Base-by-base conservation (phyloP, 192 early-diverging fungal genomes). In the Backusella macrospora region DNA sequence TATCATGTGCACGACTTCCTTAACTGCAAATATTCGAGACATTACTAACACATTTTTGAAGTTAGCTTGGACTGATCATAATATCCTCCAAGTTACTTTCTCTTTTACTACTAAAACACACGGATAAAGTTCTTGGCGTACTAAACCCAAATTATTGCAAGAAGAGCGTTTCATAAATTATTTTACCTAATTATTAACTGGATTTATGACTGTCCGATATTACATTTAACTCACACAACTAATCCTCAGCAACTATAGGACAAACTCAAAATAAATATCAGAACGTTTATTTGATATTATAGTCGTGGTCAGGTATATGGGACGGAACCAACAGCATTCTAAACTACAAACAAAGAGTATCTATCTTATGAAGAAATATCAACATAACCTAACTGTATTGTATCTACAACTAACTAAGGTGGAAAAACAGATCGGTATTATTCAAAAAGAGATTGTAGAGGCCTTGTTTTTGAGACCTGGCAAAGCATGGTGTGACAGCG, bases 51-150 rank as follows among this genome's bases (percentile, higher is more conserved):
- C 70, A 0, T 69, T 44, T 38, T 0, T 66, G 0, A 16, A 44
- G 44, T 65, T 15, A 26, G 9, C 23, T 34, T 73, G 42, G 62
- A 38, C 72, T 0, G 71, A 70, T 37, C 76, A 70, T 63, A 38
- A 42, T 52, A 59, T 78, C 7, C 8, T 71, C 0, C 37, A 65
- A 6, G n/a, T 43, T 62, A 14, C 39, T 29, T n/a, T n/a, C n/a
- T n/a, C n/a, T n/a, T 23, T 65, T 23, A 42, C 67, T 5, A 1
- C 49, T 16, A 9, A 5, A 21, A 26, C 34, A n/a, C 26, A 2
- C 12, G 76, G 76, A 14, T 43, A 47, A 18, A 71, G 76, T 14
- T 8, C 16, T 1, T 78, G 76, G 76, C 52, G 68, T 0, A 21
- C 68, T 42, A 73, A 78, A 46, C 59, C 62, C n/a, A 10, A 42